Base-by-base conservation (phyloP, 371 early-diverging fungal genomes). In the Apophysomyces variabilis region DNA sequence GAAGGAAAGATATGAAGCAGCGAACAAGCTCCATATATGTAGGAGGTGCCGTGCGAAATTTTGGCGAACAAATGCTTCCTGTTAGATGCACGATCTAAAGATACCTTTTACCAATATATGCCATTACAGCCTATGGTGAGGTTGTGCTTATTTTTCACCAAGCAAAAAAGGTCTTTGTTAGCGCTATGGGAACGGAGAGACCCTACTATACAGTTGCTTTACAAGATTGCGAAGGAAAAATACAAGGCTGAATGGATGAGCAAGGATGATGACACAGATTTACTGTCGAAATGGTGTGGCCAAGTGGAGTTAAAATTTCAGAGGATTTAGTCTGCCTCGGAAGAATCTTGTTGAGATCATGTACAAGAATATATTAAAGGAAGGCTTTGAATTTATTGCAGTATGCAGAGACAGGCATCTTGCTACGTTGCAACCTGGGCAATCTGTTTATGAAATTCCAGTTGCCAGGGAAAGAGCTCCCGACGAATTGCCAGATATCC, bases 91-190 rank as follows among this genome's bases (percentile, higher is more conserved):
- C n/a, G 1, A 46, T 46, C 47, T 16, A 46, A 1, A 16, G 47
- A 5, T 12, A 16, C 5, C 16, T 46, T 46, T 1, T 5, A 8
- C 38, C 11, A 41, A 8, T 1, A 36, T 39, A 38, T 38, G 26
- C 60, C 60, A 21, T 21, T 4, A 41, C 37, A 12, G 8, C 60
- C 60, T 36, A 60, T 60, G 60, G 43, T 41, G 11, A 14, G 1
- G 5, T 18, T 60, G 14, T 21, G 60, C 60, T 21, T 60, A 16
- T 60, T 60, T 60, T 38, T 60, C 37, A 41, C 60, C 12, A 60
- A 60, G 41, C 60, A 60, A 39, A 60, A 60, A 36, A 36, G 41
- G 60, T 60, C 39, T 21, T 14, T 60, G n/a, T 36, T 60, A 41
- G 41, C 38, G 0, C 16, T 60, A 36, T 1, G 21, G 5, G 32